These are phyloP conservation scores for Mollisia scopiformis DNA, from an alignment of 2,329 filamentous ascomycete genomes.

Conservation along the genomic window DNA sequence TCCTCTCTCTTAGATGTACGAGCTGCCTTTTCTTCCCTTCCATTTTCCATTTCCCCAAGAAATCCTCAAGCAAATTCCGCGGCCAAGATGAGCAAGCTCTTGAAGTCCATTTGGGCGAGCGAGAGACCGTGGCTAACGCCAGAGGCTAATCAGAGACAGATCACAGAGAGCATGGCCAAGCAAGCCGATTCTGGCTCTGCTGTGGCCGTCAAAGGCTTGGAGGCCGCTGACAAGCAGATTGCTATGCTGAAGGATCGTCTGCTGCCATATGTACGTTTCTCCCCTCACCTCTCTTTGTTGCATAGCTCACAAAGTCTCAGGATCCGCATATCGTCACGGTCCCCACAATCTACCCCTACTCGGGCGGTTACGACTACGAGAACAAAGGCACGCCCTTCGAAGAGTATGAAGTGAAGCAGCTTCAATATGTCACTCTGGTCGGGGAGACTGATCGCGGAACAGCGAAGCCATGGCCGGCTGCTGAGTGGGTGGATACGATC, in stretches of 20 bases:
- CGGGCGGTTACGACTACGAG: slow-evolving; percentile 29
- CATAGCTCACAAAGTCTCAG: slow-evolving; percentile 23
- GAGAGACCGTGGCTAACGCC: not conserved
- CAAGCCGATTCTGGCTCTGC: slow-evolving; percentile 3
- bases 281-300: not conserved
- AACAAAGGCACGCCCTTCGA: slow-evolving; percentile 34
- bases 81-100: not conserved
- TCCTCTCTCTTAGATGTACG: not conserved
- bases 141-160: not conserved
- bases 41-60: no score
- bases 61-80: not conserved
- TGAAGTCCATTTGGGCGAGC: not conserved
- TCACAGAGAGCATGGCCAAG: slow-evolving; percentile 9
- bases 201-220: slow-evolving; percentile 17
- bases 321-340: slow-evolving; percentile 34
- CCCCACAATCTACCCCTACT: slow-evolving; percentile 26
- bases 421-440: slow-evolving; percentile 38
- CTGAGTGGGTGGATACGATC: slow-evolving; percentile 34
- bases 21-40: not conserved
- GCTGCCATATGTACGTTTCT: slow-evolving; percentile 30
- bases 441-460: slow-evolving; percentile 31
- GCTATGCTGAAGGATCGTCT: slow-evolving; percentile 23
- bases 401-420: slow-evolving; percentile 31
- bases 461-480: slow-evolving; percentile 21
- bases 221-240: slow-evolving; percentile 29